A percentile compares a stretch with the other conserved stretches of the same genome.
phyloP scores from a whole-genome alignment of 2,329 filamentous ascomycete species.

The Fusarium sublunatum region DNA sequence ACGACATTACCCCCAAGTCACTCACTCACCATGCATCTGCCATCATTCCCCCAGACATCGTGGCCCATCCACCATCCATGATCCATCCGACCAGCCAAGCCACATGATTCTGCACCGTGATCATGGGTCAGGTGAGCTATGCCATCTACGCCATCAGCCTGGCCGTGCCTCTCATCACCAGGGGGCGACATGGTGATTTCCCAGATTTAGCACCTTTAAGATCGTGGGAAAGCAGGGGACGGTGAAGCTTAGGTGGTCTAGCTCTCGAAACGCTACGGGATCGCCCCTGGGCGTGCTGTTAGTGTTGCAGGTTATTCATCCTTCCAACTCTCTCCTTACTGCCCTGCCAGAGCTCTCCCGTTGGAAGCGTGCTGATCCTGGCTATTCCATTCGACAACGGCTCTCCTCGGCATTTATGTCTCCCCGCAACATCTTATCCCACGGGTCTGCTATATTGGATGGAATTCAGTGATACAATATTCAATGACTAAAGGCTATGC shows the following conservation, averaged over 20 bases:
- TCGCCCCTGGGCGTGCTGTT: constrained; percentile 25
- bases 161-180: constrained; percentile 35
- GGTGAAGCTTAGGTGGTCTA: constrained; percentile 25
- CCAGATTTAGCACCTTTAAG: constrained; percentile 30
- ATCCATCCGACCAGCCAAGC: constrained; percentile 22
- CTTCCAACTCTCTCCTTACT: neutral
- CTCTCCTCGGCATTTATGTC: constrained; percentile 25
- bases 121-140: constrained; percentile 47
- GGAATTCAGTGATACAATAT: constrained; percentile 2
- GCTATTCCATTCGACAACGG: constrained; percentile 38
- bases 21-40: constrained; percentile 15
- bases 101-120: constrained; percentile 47
- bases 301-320: constrained; percentile 10
- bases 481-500: constrained; percentile 26
- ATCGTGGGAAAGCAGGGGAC: constrained; percentile 36
- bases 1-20: constrained; percentile 1
- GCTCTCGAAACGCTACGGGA: constrained; percentile 18
- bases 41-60: constrained; percentile 25
- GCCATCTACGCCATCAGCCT: constrained; percentile 45
- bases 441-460: constrained; percentile 28
- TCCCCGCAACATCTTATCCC: constrained; percentile 26
- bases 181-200: constrained; percentile 31
- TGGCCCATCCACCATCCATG: constrained; percentile 21
- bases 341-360: constrained; percentile 27
- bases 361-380: constrained; percentile 36